These are phyloP conservation scores for Strobilomyces confusus DNA, from an alignment of 768 basidiomycete species.

Conservation along the genomic window DNA sequence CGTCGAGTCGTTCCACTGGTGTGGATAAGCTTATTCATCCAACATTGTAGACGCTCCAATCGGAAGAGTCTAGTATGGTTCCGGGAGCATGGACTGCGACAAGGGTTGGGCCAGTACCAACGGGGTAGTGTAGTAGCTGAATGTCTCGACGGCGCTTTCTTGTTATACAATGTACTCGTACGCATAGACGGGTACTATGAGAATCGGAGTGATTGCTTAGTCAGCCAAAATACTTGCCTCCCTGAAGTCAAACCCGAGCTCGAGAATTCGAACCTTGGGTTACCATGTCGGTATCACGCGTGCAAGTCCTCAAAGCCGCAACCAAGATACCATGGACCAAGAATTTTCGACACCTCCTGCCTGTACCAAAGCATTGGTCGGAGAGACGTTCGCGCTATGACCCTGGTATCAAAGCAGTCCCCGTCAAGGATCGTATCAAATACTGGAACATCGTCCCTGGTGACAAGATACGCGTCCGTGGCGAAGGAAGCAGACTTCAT, in stretches of 20 bases:
- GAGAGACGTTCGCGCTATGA: constrained; percentile 43
- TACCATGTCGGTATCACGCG: constrained; percentile 29
- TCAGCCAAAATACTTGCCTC: constrained; percentile 8
- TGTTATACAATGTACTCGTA: constrained; percentile 5
- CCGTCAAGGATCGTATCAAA: constrained; percentile 68
- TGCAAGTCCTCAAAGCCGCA: constrained; percentile 43
- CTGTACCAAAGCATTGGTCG: constrained; percentile 53
- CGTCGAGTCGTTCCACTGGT: constrained; percentile 13
- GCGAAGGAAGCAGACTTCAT: constrained; percentile 57
- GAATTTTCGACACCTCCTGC: constrained; percentile 61
- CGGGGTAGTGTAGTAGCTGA: constrained; percentile 13
- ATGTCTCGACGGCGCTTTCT: neutral
- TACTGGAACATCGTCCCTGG: constrained; percentile 88
- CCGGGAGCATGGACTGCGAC: constrained; percentile 38
- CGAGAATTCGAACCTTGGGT: too few species aligned
- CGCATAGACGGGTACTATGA: neutral
- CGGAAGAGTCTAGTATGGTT: constrained; percentile 71
- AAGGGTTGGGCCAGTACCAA: constrained; percentile 22
- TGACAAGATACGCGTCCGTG: constrained; percentile 68
- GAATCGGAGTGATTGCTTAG: constrained; percentile 15
- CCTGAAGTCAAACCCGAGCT: too few species aligned
- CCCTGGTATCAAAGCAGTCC: constrained; percentile 47
- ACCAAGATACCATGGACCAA: constrained; percentile 56
- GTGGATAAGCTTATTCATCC: constrained; percentile 1
- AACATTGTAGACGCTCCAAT: constrained; percentile 63